phyloP scores from a whole-genome alignment of 2,329 filamentous ascomycete genomes.

The Paracorniculantispora psalliotae region DNA sequence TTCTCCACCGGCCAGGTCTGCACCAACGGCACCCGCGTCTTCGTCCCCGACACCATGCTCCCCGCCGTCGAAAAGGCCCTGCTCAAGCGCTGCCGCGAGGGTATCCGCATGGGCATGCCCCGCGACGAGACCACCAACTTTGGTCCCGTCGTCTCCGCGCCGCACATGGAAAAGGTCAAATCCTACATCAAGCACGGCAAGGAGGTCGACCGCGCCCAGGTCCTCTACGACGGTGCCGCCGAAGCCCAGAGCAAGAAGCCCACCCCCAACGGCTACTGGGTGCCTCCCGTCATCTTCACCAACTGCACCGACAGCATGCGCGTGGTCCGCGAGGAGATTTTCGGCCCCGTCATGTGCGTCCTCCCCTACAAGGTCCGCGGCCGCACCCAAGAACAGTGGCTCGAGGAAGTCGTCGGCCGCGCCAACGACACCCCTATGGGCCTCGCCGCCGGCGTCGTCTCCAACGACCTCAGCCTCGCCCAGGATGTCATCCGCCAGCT shows the following conservation, averaged over 20 bases:
- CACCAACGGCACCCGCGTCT: constrained; percentile 87
- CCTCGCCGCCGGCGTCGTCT: constrained; percentile 80
- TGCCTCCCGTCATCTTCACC: constrained; percentile 78
- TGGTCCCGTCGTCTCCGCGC: constrained; percentile 71
- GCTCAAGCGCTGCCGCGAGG: constrained; percentile 47
- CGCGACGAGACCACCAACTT: constrained; percentile 73
- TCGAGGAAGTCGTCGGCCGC: constrained; percentile 64
- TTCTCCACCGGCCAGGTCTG: constrained; percentile 89
- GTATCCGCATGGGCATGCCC: constrained; percentile 71
- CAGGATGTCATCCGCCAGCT: constrained; percentile 67
- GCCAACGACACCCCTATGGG: constrained; percentile 76
- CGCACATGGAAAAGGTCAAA: constrained; percentile 73
- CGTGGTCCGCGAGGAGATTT: constrained; percentile 79
- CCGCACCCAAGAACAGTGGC: constrained; percentile 27
- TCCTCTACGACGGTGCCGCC: constrained; percentile 67
- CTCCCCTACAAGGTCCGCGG: constrained; percentile 59
- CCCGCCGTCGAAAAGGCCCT: constrained; percentile 62
- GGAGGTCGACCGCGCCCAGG: constrained; percentile 64
- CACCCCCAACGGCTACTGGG: constrained; percentile 68
- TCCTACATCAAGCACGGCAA: constrained; percentile 72
- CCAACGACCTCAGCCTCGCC: constrained; percentile 66
- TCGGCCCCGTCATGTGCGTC: constrained; percentile 81
- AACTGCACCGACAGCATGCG: constrained; percentile 79
- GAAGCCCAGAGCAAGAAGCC: constrained; percentile 48
- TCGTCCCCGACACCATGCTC: constrained; percentile 65